Percentiles rank a stretch among this genome's conserved stretches.
These are phyloP conservation scores for Rhizomucor miehei DNA, from an alignment of 371 early-diverging fungal genomes.

Conservation along the genomic window DNA sequence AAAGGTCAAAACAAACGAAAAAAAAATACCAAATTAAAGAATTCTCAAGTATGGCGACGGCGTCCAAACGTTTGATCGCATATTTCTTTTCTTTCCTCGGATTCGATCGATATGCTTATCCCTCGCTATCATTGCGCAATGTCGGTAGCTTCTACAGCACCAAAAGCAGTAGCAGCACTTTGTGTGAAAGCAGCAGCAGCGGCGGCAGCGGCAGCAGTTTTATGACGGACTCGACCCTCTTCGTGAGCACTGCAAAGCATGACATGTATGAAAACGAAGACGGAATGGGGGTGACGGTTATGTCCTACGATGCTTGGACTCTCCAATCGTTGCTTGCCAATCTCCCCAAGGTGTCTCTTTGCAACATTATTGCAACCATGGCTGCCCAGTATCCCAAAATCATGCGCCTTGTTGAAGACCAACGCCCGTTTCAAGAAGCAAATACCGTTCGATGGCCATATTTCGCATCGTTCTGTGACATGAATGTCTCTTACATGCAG, in stretches of 20 bases:
- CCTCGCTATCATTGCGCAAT: background rate
- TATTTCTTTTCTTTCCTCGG: conserved; percentile 15
- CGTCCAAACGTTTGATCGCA: conserved; percentile 12
- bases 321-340: conserved; percentile 22
- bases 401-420: conserved; percentile 18
- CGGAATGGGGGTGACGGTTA: conserved; percentile 7
- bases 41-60: conserved; percentile 7
- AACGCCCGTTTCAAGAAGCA: background rate
- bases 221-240: conserved; percentile 23
- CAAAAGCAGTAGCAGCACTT: conserved; percentile 2
- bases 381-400: conserved; percentile 17
- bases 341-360: conserved; percentile 28
- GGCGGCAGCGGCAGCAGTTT: conserved; percentile 5
- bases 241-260: conserved; percentile 11
- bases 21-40: conserved; percentile 6
- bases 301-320: conserved; percentile 17
- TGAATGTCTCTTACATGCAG: conserved; percentile 3
- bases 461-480: conserved; percentile 3
- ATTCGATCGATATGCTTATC: conserved; percentile 15
- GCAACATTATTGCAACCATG: conserved; percentile 27
- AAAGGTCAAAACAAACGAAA: conserved; percentile 7
- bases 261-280: conserved; percentile 8
- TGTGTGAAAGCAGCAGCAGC: background rate
- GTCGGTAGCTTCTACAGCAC: background rate
- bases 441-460: background rate